Evolutionary conservation across 352 stramenopile species (phyloP), one percentile per base, ranked within the genome.

Genomic region (Globisporangium cylindrosporum): DNA sequence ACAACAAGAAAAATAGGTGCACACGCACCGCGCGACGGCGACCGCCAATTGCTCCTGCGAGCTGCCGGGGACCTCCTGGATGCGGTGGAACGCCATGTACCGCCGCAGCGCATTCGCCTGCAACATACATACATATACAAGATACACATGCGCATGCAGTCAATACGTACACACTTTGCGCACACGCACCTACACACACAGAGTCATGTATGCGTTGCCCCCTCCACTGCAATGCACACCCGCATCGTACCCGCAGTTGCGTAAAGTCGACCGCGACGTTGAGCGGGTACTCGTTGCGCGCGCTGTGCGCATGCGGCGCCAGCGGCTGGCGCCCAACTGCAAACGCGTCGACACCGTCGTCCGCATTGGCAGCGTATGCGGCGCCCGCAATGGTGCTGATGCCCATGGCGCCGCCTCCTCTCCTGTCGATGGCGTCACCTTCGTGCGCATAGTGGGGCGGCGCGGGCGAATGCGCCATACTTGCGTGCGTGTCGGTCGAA

Each of bases 221-320:
- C 41, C 15, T 20, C 0, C 15, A 3, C 14, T 49, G 38, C 38
- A 46, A 46, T 22, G 41, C 41, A 66, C n/a, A 58, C 24, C 20
- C 18, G 61, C 7, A 24, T 54, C 76, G 65, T 63, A 93, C 85
- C 70, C 68, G 76, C 67, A 93, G 72, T 71, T 80, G 73, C 56
- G 82, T 91, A 56, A 93, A 93, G 75, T 91, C 85, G 48, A 91
- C 82, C 22, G 75, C 73, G 55, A 90, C 74, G 64, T 82, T 78
- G 55, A 80, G 51, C 55, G 82, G 82, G 69, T 91, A 93, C 68
- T 89, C 76, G 57, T 70, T 75, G 57, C 71, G 73, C 59, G 78
- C 68, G 34, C 70, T 80, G 4, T 62, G 56, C 68, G 65, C 51
- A 78, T 12, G 51, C 29, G 73, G 43, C 10, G 36, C 61, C 7